phyloP scores from a whole-genome alignment of 2,329 filamentous ascomycete species.

The Microdochium trichocladiopsis region DNA sequence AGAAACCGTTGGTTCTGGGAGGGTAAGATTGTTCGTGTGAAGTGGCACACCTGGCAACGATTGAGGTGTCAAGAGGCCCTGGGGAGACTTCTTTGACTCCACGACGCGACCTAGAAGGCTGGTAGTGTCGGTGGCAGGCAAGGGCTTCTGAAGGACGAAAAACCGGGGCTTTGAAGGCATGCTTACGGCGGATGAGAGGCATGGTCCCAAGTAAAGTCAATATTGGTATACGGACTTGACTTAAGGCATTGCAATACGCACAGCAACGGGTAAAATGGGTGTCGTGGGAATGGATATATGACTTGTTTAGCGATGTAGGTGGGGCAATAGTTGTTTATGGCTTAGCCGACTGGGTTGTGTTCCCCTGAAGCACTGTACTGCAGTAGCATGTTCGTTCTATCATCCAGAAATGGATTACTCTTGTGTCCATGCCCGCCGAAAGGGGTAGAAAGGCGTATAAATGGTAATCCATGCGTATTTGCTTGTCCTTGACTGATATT shows the following conservation, averaged over 20 bases:
- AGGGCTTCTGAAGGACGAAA: background rate
- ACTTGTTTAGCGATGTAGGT: background rate
- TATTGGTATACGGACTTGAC: background rate
- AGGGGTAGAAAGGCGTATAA: background rate
- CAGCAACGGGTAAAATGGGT: background rate
- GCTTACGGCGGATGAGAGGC: background rate
- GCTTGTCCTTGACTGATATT: background rate
- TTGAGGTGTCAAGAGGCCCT: background rate
- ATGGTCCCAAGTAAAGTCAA: background rate
- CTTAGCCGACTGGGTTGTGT: background rate
- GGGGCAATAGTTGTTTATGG: background rate
- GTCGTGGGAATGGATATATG: background rate
- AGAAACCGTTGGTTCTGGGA: background rate
- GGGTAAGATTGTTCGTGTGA: background rate
- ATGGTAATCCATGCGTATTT: background rate
- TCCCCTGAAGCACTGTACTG: background rate
- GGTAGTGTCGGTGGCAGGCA: background rate
- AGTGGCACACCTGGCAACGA: background rate
- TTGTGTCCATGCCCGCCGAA: background rate
- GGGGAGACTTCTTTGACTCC: background rate
- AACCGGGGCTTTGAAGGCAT: background rate
- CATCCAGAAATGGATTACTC: background rate
- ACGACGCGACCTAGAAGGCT: background rate
- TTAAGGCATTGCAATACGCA: background rate
- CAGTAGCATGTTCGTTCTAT: background rate